Percentiles rank a stretch among this genome's conserved stretches.
These are phyloP conservation scores for Carex littledalei DNA, from an alignment of 176 grass and related monocot genomes.

Conservation along the genomic window DNA sequence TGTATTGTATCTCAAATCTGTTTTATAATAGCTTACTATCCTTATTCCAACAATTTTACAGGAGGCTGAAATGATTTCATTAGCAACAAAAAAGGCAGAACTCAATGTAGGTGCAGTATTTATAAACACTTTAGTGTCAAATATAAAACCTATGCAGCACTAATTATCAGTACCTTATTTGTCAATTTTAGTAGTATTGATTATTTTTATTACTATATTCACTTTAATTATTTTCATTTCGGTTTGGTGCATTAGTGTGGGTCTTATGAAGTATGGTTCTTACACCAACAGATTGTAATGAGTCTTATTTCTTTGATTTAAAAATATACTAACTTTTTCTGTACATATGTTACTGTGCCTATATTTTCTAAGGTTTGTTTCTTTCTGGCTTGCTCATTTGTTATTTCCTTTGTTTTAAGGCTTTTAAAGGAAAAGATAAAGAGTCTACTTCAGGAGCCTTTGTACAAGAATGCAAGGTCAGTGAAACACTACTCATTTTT, in stretches of 20 bases:
- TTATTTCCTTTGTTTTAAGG: conserved; percentile 32
- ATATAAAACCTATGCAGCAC: not conserved
- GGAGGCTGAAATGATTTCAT: conserved; percentile 7
- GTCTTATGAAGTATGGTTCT: not conserved
- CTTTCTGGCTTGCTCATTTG: conserved; percentile 5
- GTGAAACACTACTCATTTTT: not conserved
- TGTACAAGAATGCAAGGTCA: conserved; percentile 70
- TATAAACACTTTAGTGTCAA: not conserved
- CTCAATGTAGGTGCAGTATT: conserved; percentile 6
- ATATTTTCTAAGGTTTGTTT: conserved; percentile 27
- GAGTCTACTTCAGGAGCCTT: conserved; percentile 36
- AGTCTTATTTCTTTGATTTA: not conserved
- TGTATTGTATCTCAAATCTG: not conserved
- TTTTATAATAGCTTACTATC: not conserved
- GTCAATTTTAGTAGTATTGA: not conserved
- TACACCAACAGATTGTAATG: not conserved
- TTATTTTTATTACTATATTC: not conserved
- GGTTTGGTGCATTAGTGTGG: not conserved
- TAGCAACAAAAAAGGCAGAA: not conserved
- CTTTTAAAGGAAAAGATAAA: conserved; percentile 49
- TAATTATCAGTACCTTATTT: not conserved
- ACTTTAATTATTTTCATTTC: not conserved
- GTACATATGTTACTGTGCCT: conserved; percentile 9
- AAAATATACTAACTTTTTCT: not conserved
- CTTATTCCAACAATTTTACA: not conserved